phyloP scores from a whole-genome alignment of 257 asterid species.

The Gardenia jasminoides region DNA sequence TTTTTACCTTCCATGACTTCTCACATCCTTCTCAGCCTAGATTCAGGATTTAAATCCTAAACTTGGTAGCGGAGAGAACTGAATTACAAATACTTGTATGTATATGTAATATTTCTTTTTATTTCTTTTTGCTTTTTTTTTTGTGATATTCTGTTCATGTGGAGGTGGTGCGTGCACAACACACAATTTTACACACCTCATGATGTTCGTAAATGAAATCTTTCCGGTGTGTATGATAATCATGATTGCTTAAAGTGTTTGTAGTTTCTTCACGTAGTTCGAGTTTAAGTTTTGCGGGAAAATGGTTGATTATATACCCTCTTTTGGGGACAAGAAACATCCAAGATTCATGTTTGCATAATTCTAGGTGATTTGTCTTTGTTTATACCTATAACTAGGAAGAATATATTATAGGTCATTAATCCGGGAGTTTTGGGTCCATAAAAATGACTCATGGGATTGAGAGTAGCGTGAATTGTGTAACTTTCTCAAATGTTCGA shows the following conservation, averaged over 20 bases:
- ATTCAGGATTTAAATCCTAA: too few species aligned
- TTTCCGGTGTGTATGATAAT: not conserved
- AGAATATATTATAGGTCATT: not conserved
- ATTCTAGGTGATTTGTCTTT: constrained; percentile 19
- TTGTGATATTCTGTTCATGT: too few species aligned
- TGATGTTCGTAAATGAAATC: not conserved
- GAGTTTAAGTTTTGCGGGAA: constrained; percentile 5
- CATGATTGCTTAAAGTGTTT: constrained; percentile 4
- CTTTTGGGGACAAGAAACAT: constrained; percentile 21
- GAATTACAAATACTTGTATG: too few species aligned
- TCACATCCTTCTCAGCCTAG: too few species aligned
- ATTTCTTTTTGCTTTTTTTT: not conserved
- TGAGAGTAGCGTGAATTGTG: not conserved
- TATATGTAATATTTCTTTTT: not conserved
- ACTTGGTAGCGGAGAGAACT: too few species aligned
- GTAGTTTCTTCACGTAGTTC: constrained; percentile 11
- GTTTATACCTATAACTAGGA: not conserved
- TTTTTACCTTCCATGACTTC: too few species aligned
- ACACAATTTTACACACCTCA: not conserved
- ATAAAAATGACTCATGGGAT: not conserved
- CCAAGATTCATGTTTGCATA: constrained; percentile 16
- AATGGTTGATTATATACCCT: not conserved
- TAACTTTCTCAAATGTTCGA: not conserved
- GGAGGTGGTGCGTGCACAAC: not conserved
- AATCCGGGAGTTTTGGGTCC: constrained; percentile 9